Evolutionary conservation across 495 filamentous ascomycete species (phyloP), one percentile per base, ranked within the genome.

Genomic region (Aspergillus haitiensis): DNA sequence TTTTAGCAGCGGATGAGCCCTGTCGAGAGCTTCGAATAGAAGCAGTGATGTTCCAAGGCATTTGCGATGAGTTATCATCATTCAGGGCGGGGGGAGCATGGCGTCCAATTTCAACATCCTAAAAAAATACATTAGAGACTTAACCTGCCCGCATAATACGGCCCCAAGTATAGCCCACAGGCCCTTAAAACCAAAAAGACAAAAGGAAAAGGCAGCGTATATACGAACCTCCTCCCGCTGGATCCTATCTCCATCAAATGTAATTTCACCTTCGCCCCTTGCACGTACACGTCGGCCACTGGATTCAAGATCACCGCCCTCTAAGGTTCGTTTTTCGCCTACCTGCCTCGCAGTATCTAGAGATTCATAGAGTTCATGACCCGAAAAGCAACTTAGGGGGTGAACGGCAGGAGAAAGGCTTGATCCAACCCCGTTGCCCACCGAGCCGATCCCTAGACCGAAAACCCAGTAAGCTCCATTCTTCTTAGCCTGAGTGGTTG

Each of bases 31-130:
- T 82, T 46, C 82, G 78, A 3, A 82, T 61, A 3, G 86, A 88
- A 31, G 83, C 81, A 18, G 77, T 83, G 63, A 84, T 79, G 63
- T 90, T 90, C 88, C 88, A 91, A 44, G 88, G 88, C 80, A 90
- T 84, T 36, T 81, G 79, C 2, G 80, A 83, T 10, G 84, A 84
- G 42, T 75, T 73, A 45, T 84, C 78, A 57, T 88, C 84, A n/a
- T 77, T 71, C 2, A 88, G 77, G 15, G 79, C 76, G 0, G 78
- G 73, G 1, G 79, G 78, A 6, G 83, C 86, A 27, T 86, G 79
- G 52, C 87, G 83, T 6, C 81, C 85, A 32, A 86, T 67, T 70
- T 91, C 88, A 34, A 86, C 69, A 18, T 79, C 81, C 69, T 81
- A 18, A 56, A 44, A 0, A 36, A 1, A 50, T 6, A 36, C 11